Evolutionary conservation across 306 rosid species (phyloP).

Genomic region (Vicia faba): DNA sequence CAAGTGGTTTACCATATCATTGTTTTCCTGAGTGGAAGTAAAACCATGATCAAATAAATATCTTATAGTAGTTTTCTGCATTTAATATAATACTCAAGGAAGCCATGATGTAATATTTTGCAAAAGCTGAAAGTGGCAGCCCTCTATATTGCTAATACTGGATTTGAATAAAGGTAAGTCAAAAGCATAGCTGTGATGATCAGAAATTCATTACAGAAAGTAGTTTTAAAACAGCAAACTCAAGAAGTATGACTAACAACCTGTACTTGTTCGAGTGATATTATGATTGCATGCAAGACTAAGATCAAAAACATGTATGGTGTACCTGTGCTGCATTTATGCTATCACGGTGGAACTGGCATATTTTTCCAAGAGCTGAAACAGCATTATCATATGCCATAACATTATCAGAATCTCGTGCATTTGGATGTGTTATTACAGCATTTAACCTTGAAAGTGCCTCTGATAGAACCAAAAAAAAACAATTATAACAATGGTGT

Average conservation of each 20-base stretch:
- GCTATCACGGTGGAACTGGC: slow-evolving; percentile 86
- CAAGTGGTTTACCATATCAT: neutral
- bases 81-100: neutral
- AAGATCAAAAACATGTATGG: slow-evolving; percentile 21
- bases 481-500: slow-evolving; percentile 16
- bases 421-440: slow-evolving; percentile 86
- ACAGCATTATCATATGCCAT: slow-evolving; percentile 99
- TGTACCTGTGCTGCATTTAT: slow-evolving; percentile 90
- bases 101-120: neutral
- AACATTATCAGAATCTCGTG: slow-evolving; percentile 66
- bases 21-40: neutral
- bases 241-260: neutral
- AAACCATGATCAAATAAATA: neutral
- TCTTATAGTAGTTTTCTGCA: neutral
- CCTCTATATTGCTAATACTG: neutral
- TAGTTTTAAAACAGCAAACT: neutral
- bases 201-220: slow-evolving; percentile 11
- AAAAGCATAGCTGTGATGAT: slow-evolving; percentile 11
- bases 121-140: slow-evolving; percentile 19
- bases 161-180: slow-evolving; percentile 1
- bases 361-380: slow-evolving; percentile 92
- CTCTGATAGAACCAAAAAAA: slow-evolving; percentile 52
- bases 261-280: slow-evolving; percentile 1
- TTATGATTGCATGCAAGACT: slow-evolving; percentile 12
- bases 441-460: slow-evolving; percentile 86